Evolutionary conservation across 768 basidiomycete species (phyloP).

Genomic region (Pholiota conissans): DNA sequence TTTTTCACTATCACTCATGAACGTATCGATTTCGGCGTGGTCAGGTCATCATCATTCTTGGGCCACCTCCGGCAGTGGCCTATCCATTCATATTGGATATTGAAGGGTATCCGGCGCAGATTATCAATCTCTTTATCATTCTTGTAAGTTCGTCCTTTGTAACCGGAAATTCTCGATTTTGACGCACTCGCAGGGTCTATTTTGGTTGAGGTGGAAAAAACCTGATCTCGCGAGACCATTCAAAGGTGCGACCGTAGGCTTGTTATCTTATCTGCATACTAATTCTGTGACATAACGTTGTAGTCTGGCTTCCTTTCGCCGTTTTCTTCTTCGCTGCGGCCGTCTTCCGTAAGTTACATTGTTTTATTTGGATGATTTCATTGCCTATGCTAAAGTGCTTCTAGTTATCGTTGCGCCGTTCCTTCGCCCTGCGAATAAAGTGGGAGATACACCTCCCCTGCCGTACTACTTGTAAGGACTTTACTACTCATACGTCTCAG

Average conservation of each 20-base stretch:
- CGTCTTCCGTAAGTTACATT: conserved; percentile 42
- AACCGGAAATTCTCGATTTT: not conserved
- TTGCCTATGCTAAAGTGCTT: not conserved
- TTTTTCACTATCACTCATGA: no score
- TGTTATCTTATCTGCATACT: no score
- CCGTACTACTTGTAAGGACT: conserved; percentile 64
- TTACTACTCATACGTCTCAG: conserved; percentile 51
- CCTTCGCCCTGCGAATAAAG: conserved; percentile 49
- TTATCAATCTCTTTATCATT: conserved; percentile 57
- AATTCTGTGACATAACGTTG: no score
- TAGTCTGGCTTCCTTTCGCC: conserved; percentile 57
- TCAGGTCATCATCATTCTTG: conserved; percentile 53
- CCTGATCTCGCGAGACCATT: conserved; percentile 50
- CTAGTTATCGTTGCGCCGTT: conserved; percentile 57
- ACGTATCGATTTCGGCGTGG: no score
- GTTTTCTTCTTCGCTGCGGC: conserved; percentile 54
- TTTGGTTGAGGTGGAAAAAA: conserved; percentile 54
- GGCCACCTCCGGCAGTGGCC: conserved; percentile 48
- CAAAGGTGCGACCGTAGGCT: conserved; percentile 40
- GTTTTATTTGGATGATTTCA: not conserved
- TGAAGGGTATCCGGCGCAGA: conserved; percentile 51
- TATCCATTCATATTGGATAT: conserved; percentile 66
- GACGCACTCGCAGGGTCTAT: conserved; percentile 49
- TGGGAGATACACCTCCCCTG: conserved; percentile 60
- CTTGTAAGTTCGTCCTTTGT: conserved; percentile 35